These are phyloP conservation scores for Ammopiptanthus mongolicus DNA, from an alignment of 306 rosid species.

Conservation along the genomic window DNA sequence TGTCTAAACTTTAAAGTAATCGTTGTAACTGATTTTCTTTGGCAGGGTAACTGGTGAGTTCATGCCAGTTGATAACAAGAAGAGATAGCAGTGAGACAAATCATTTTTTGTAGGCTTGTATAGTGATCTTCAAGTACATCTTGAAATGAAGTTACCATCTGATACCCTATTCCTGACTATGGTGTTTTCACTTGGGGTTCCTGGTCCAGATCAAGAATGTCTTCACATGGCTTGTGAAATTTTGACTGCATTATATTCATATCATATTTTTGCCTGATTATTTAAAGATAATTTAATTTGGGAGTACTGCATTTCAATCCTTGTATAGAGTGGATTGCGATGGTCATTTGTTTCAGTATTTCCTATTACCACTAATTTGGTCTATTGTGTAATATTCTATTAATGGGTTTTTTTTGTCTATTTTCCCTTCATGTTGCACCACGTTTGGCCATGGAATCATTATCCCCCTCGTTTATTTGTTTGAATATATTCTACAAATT, in stretches of 20 bases:
- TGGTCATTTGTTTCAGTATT: not conserved
- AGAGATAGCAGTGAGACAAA: not conserved
- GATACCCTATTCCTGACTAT: not conserved
- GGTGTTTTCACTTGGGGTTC: slow-evolving; percentile 14
- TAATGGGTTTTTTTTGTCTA: not conserved
- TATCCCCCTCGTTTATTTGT: not conserved
- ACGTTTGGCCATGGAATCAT: not conserved
- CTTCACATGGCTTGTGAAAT: not conserved
- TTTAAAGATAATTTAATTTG: slow-evolving; percentile 1
- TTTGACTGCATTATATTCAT: slow-evolving; percentile 8
- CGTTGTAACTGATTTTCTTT: slow-evolving; percentile 1
- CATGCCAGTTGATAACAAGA: slow-evolving; percentile 3
- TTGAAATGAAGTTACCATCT: not conserved
- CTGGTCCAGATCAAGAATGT: slow-evolving; percentile 1
- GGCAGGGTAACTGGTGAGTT: slow-evolving; percentile 81
- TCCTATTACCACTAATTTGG: not conserved
- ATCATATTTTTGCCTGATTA: not conserved
- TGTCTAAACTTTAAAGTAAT: not conserved
- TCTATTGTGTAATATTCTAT: not conserved
- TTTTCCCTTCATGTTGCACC: not conserved
- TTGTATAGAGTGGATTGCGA: slow-evolving; percentile 18
- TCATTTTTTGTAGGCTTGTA: not conserved
- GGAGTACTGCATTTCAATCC: not conserved
- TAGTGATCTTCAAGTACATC: not conserved
- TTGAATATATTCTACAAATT: not conserved